phyloP scores from a whole-genome alignment of 2,329 filamentous ascomycete species.

The Diaporthe vaccinii region DNA sequence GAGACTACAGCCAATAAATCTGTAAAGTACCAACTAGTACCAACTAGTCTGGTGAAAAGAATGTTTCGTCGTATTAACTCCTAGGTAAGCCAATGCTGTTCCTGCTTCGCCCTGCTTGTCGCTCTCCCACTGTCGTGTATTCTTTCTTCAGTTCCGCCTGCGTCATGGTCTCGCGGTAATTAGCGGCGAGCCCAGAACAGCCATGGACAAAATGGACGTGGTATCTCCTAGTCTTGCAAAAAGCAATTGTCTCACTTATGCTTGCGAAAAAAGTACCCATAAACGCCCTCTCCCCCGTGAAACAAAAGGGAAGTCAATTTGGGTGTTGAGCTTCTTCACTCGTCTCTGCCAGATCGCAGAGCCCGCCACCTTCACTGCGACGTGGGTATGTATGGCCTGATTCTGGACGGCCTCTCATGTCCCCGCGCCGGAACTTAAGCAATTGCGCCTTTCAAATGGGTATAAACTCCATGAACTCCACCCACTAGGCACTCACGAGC shows the following conservation, averaged over 20 bases:
- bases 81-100: constrained; percentile 24
- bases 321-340: neutral
- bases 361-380: neutral
- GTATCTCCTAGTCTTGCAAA: constrained; percentile 37
- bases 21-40: neutral
- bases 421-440: neutral
- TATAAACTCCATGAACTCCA: constrained; percentile 27
- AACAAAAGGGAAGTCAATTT: constrained; percentile 4
- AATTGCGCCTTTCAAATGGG: constrained; percentile 6
- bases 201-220: constrained; percentile 34
- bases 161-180: constrained; percentile 7
- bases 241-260: constrained; percentile 23
- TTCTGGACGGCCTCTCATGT: neutral
- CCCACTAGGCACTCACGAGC: constrained; percentile 62
- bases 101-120: constrained; percentile 7
- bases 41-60: neutral
- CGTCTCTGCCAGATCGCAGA: neutral
- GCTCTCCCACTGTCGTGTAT: constrained; percentile 11
- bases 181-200: constrained; percentile 16
- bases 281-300: constrained; percentile 32
- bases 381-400: neutral
- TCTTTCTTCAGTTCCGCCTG: neutral
- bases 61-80: constrained; percentile 37
- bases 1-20: neutral
- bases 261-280: constrained; percentile 6